phyloP scores from a whole-genome alignment of 208 protist species.

The Acanthamoeba divionensis region DNA sequence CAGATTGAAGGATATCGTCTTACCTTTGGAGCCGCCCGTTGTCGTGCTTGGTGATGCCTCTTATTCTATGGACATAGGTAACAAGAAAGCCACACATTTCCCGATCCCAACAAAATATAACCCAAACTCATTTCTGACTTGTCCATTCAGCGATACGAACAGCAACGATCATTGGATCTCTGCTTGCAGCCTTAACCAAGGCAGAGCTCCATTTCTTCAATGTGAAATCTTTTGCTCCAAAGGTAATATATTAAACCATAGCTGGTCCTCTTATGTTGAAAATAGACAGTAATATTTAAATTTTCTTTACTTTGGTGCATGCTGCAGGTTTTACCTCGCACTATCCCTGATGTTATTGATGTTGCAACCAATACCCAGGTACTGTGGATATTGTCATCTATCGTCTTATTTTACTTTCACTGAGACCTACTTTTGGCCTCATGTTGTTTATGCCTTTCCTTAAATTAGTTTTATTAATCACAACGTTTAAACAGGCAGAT shows the following conservation, averaged over 20 bases:
- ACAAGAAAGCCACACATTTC: background rate
- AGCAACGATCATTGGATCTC: constrained; percentile 61
- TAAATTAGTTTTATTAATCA: too few relatives aligned
- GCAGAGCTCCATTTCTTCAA: constrained; percentile 72
- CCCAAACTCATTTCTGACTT: background rate
- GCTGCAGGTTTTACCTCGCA: background rate
- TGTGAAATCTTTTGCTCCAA: constrained; percentile 7
- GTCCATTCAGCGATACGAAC: constrained; percentile 54
- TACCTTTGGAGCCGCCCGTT: constrained; percentile 64
- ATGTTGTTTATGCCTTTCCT: too few relatives aligned
- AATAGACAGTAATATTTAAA: background rate
- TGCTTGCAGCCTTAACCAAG: constrained; percentile 51
- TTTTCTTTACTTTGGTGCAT: too few relatives aligned
- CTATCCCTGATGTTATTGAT: constrained; percentile 52
- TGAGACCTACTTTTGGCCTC: too few relatives aligned
- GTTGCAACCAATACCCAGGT: background rate
- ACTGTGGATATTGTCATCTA: too few relatives aligned
- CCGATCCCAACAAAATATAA: background rate
- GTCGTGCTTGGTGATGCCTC: constrained; percentile 64
- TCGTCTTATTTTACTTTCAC: too few relatives aligned
- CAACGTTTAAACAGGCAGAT: constrained; percentile 16
- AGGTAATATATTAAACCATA: background rate
- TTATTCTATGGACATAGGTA: constrained; percentile 64
- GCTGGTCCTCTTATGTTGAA: background rate
- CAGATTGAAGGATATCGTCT: constrained; percentile 43